phyloP scores from a whole-genome alignment of 192 early-diverging fungal genomes.

The Rhizoclosmatium sp. region DNA sequence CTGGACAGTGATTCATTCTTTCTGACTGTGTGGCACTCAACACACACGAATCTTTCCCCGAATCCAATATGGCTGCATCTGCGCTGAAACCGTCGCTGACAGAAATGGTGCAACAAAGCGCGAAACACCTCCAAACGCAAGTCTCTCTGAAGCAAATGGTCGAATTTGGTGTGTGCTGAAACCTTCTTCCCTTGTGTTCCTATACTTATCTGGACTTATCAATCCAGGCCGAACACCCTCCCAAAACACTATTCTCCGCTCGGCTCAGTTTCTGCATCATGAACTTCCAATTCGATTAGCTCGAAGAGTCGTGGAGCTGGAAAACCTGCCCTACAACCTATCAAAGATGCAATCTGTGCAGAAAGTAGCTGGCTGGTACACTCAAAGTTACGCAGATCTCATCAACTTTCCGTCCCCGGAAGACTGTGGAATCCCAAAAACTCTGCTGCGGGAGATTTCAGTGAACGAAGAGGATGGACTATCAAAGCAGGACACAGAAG shows the following conservation, averaged over 20 bases:
- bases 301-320: slow-evolving; percentile 93
- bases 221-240: slow-evolving; percentile 54
- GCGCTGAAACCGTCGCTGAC: not conserved
- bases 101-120: slow-evolving; percentile 42
- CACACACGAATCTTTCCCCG: too few relatives aligned
- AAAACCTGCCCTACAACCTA: slow-evolving; percentile 84
- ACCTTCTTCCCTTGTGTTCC: not conserved
- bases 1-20: too few relatives aligned
- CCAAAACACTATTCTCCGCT: slow-evolving; percentile 49
- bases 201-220: not conserved
- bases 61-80: not conserved
- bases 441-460: slow-evolving; percentile 26
- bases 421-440: slow-evolving; percentile 51
- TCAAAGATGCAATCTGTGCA: slow-evolving; percentile 89
- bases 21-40: too few relatives aligned
- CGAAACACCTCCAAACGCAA: slow-evolving; percentile 84
- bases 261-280: slow-evolving; percentile 60
- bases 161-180: slow-evolving; percentile 77
- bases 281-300: slow-evolving; percentile 94
- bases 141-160: slow-evolving; percentile 96
- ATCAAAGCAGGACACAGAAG: slow-evolving; percentile 24
- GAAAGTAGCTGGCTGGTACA: slow-evolving; percentile 95
- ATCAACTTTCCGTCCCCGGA: slow-evolving; percentile 63
- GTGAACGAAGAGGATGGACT: slow-evolving; percentile 10
- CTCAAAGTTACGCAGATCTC: slow-evolving; percentile 84